Evolutionary conservation across 129 eudicot genomes (phyloP).

Genomic region (Pittosporum tobira): DNA sequence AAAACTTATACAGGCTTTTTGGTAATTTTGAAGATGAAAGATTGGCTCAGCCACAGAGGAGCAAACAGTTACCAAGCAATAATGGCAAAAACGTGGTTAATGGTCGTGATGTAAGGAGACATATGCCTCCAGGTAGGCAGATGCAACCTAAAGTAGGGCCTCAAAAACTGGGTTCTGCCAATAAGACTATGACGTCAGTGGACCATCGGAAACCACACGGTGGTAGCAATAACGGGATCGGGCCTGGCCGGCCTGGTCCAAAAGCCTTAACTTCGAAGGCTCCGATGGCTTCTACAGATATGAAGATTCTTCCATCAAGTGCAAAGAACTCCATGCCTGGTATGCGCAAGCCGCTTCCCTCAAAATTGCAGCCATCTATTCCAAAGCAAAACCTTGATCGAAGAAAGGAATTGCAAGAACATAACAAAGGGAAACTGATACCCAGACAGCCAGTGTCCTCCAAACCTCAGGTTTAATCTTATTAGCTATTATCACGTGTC

Average conservation of each 20-base stretch:
- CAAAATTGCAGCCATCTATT: conserved; percentile 26
- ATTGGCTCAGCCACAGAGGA: conserved; percentile 39
- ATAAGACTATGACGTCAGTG: conserved; percentile 27
- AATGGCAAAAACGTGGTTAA: conserved; percentile 30
- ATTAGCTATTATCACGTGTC: neutral
- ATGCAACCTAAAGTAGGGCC: conserved; percentile 30
- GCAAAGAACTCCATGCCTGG: conserved; percentile 29
- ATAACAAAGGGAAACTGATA: conserved; percentile 26
- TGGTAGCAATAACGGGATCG: conserved; percentile 52
- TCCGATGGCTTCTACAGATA: conserved; percentile 21
- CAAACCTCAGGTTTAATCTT: conserved; percentile 52
- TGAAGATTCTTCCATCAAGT: conserved; percentile 25
- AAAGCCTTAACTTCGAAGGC: conserved; percentile 37
- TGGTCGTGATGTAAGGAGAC: conserved; percentile 46
- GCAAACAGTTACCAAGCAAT: conserved; percentile 17
- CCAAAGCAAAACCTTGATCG: conserved; percentile 33
- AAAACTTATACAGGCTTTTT: conserved; percentile 44
- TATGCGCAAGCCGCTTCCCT: conserved; percentile 26
- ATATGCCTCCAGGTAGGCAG: conserved; percentile 23
- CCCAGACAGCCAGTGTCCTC: conserved; percentile 39
- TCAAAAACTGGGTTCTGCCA: conserved; percentile 29
- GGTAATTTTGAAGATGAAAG: conserved; percentile 53
- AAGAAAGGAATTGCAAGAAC: conserved; percentile 27
- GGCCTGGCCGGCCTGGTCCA: conserved; percentile 61
- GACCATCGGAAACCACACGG: conserved; percentile 48